Percentiles rank a stretch among this genome's conserved stretches.
Conservation (phyloP, 2,329 filamentous ascomycete species). For the Apiospora marii region DNA sequence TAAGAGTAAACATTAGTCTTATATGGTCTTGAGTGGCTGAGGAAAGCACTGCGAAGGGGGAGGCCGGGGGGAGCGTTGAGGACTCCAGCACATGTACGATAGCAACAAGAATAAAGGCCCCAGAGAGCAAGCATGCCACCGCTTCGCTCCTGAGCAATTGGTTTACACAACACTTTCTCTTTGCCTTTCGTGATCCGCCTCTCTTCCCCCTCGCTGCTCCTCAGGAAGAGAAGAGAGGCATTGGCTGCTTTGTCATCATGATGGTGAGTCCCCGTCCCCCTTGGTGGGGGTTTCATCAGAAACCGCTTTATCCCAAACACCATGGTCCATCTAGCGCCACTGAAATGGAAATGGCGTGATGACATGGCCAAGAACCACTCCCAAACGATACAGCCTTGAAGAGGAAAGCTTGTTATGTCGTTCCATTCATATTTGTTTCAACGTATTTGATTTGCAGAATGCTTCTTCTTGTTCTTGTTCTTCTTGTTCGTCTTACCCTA, state of each 20-base stretch:
- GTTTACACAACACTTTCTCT: neutral
- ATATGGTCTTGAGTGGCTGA: slow-evolving; percentile 1
- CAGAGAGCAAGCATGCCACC: neutral
- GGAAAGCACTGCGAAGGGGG: neutral
- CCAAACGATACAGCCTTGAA: neutral
- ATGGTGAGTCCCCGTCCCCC: neutral
- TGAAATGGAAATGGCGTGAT: neutral
- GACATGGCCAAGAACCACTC: neutral
- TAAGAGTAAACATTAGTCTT: slow-evolving; percentile 16
- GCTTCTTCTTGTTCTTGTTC: neutral
- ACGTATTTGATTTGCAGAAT: neutral
- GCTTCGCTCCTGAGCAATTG: neutral
- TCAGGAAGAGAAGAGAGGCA: neutral
- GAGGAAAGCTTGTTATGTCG: neutral
- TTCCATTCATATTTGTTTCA: neutral
- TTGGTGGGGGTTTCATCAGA: neutral
- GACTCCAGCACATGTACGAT: slow-evolving; percentile 8
- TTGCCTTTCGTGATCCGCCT: neutral
- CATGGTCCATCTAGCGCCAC: neutral
- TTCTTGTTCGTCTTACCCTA: neutral
- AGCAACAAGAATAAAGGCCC: neutral
- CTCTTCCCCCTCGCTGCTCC: neutral
- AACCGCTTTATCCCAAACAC: slow-evolving; percentile 1
- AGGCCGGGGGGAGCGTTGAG: neutral
- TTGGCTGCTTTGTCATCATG: neutral